Conservation (phyloP, 2,329 filamentous ascomycete genomes). For the Mycosphaerella sp. region DNA sequence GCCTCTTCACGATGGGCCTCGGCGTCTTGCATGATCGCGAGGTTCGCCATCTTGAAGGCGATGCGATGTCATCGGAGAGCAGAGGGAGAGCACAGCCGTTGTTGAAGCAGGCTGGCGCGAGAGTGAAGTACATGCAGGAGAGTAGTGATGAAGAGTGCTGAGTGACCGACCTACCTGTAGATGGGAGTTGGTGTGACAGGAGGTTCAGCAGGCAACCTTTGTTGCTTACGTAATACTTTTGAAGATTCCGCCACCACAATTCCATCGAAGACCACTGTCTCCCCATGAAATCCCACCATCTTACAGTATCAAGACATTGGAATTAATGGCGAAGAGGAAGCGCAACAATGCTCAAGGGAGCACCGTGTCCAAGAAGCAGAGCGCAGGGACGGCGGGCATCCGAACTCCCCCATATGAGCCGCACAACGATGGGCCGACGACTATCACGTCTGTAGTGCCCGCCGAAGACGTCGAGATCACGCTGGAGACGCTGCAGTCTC, state of each 20-base stretch:
- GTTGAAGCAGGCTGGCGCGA: conserved; percentile 2
- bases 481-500: conserved; percentile 56
- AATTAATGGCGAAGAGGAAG: conserved; percentile 13
- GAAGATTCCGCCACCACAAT: neutral
- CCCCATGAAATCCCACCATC: too few relatives aligned
- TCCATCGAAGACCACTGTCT: neutral
- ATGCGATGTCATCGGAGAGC: neutral
- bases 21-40: conserved; percentile 36
- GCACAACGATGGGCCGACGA: conserved; percentile 2
- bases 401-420: conserved; percentile 7
- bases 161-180: conserved; percentile 9
- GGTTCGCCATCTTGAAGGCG: conserved; percentile 5
- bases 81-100: neutral
- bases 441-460: conserved; percentile 9
- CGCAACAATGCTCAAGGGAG: conserved; percentile 5
- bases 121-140: neutral
- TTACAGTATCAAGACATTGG: neutral
- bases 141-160: neutral
- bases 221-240: too few relatives aligned
- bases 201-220: neutral
- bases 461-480: conserved; percentile 60
- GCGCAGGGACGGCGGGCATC: conserved; percentile 1
- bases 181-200: too few relatives aligned
- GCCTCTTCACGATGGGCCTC: conserved; percentile 44
- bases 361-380: neutral